Evolutionary conservation across 225 moss, liverwort and hornwort species (phyloP), one percentile per base, ranked within the genome.

Genomic region (Straminergon stramineum): DNA sequence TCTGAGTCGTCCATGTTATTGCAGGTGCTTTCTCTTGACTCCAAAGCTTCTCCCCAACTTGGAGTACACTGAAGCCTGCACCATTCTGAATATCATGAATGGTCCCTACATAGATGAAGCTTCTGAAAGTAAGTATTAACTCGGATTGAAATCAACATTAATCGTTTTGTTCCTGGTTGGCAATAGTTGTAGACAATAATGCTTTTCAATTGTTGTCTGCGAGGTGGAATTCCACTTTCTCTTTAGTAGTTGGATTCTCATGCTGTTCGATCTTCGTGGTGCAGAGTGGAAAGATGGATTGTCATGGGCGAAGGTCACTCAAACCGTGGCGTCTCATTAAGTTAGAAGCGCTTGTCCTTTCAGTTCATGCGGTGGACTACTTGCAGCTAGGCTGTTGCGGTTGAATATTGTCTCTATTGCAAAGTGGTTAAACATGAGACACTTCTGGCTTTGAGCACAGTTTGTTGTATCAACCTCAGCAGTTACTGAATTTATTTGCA

Each of bases 21-120:
- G 79, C 96, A 99, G 98, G 91, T 99, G 97, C 88, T 92, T 99
- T 87, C 95, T 99, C 80, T 90, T 99, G 91, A 99, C 99, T 84
- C 92, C 92, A 65, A 93, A 93, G 85, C 92, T 93, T 85, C 92
- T 93, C 73, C 92, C 92, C 52, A 88, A 97, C 84, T 89, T 99
- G 90, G 94, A 96, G 64, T 99, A 97, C 63, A 94, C 96, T 70
- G 94, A 94, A 87, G 96, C 96, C 30, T 99, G 99, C 89, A 99
- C 96, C 84, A 94, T 99, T 83, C 87, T 99, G 89, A 93, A 93
- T 39, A 93, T 93, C 85, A 93, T 93, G 92, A 93, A 93, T 83
- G 92, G 92, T 78, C 99, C 99, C 65, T 99, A 95, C 87, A 92
- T 97, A 66, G 91, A 91, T 24, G 96, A 93, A 66, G 96, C 98